Evolutionary conservation across 257 asterid genomes (phyloP), one percentile per base, ranked within the genome.

Genomic region (Fraxinus cuspidata): DNA sequence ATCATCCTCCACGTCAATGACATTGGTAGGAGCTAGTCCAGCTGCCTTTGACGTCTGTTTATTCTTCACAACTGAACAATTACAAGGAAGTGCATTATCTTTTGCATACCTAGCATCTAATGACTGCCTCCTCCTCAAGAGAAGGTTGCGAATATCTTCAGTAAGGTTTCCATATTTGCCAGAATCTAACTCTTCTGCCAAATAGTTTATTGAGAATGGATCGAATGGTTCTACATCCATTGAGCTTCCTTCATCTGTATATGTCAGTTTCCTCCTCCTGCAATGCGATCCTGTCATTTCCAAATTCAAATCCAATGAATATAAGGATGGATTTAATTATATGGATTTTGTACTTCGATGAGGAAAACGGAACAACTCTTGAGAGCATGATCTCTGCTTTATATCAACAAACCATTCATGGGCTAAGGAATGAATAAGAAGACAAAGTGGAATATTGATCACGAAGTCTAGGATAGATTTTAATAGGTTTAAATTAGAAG

Each of bases 91-190:
- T 32, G 73, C 12, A 23, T 72, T 74, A 75, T 81, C 78, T 27
- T 74, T 83, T 23, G 83, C 83, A 81, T 15, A 40, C 53, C n/a
- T 53, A 67, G 78, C 29, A 31, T 70, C 31, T 58, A 83, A 31
- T 37, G 69, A 44, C 64, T 58, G 74, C 49, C 67, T 74, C 76
- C 85, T 77, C 78, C 79, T 42, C 21, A 60, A n/a, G 66, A 77
- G 40, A 74, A 84, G 80, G 37, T 80, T 85, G 21, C 63, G 68
- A 60, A 86, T 78, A 1, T 84, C 86, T 75, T 53, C 72, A 34
- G 85, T 84, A 23, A 72, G 81, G 77, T 83, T 84, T 70, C 90
- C 90, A 78, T 72, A 84, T 47, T 80, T 79, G 47, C 86, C 86
- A 2, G 74, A 71, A 32, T 80, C 79, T 74, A 84, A 66, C 70